Conservation (phyloP, 805 yeast species). For the Candida coleopterorum region DNA sequence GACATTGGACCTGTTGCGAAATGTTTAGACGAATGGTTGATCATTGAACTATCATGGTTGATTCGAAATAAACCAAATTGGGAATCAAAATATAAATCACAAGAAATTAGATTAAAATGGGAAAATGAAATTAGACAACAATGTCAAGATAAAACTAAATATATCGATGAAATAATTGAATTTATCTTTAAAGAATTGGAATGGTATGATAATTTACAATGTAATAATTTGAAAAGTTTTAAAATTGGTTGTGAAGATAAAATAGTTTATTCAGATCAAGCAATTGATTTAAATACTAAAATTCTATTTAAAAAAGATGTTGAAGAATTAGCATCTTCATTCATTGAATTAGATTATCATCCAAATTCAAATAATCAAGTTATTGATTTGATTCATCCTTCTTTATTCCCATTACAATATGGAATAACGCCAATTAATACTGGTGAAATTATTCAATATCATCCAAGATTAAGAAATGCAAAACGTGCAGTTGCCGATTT, state of each 20-base stretch:
- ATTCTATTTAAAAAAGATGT: constrained; percentile 10
- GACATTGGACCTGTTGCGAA: constrained; percentile 12
- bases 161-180: constrained; percentile 16
- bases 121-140: constrained; percentile 14
- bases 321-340: constrained; percentile 12
- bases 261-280: constrained; percentile 16
- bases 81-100: constrained; percentile 15
- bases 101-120: constrained; percentile 16
- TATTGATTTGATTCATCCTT: constrained; percentile 38
- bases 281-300: constrained; percentile 11
- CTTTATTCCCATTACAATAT: constrained; percentile 32
- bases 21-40: constrained; percentile 15
- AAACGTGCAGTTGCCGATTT: constrained; percentile 11
- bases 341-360: constrained; percentile 27
- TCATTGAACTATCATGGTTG: constrained; percentile 13
- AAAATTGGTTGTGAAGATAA: constrained; percentile 17
- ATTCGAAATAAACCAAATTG: constrained; percentile 17
- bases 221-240: constrained; percentile 11
- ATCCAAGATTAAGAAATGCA: constrained; percentile 9
- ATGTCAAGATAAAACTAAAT: constrained; percentile 9
- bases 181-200: constrained; percentile 26
- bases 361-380: constrained; percentile 34
- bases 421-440: constrained; percentile 19
- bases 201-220: constrained; percentile 20
- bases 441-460: constrained; percentile 10